These are phyloP conservation scores for Phialophora expanda DNA, from an alignment of 2,329 filamentous ascomycete genomes.

Conservation along the genomic window DNA sequence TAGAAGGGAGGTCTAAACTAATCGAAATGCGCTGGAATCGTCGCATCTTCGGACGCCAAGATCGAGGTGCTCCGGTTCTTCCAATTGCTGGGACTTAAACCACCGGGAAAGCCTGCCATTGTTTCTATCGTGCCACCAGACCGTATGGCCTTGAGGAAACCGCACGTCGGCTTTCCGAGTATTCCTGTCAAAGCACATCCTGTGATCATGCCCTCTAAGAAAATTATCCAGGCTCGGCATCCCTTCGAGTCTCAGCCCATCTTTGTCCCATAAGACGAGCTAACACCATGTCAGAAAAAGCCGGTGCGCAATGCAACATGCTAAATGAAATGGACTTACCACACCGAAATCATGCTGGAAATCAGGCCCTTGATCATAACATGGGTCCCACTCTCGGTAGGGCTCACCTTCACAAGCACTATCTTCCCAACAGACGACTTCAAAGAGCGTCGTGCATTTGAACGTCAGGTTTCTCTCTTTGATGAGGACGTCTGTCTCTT, in stretches of 20 bases:
- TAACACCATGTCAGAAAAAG: background rate
- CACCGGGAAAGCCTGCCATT: background rate
- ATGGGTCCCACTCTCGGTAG: background rate
- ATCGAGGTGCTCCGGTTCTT: background rate
- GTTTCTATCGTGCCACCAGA: background rate
- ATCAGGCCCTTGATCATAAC: background rate
- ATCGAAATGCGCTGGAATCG: background rate
- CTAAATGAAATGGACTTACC: background rate
- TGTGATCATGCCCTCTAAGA: background rate
- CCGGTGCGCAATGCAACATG: background rate
- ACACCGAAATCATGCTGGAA: background rate
- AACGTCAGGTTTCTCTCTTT: background rate
- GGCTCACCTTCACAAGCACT: background rate
- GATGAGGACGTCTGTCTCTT: background rate
- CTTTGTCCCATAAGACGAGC: conserved; percentile 2
- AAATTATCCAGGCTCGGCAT: background rate
- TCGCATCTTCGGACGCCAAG: background rate
- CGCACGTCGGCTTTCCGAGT: background rate
- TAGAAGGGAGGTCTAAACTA: background rate
- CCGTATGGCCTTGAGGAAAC: background rate
- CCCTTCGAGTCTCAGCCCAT: background rate
- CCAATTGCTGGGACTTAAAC: background rate
- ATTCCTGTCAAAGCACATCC: background rate
- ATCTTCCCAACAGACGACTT: background rate
- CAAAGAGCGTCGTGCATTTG: background rate